Percentiles rank a stretch among this genome's conserved stretches.
Evolutionary conservation across 1,284 basidiomycete species (phyloP).

Genomic region (Amylostereum areolatum): DNA sequence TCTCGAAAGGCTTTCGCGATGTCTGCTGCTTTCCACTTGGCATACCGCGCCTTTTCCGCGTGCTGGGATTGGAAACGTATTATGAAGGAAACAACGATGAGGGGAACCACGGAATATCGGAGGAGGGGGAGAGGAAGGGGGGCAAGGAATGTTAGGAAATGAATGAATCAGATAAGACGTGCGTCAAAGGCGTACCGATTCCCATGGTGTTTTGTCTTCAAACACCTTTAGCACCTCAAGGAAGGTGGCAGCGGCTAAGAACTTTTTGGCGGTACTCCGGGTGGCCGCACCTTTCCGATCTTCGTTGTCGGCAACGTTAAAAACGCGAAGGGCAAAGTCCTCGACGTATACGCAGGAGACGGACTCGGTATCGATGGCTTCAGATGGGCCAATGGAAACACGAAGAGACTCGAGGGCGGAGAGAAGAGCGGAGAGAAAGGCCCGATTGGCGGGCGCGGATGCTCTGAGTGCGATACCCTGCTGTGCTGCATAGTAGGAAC

Average conservation of each 20-base stretch:
- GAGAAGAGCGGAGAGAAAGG: conserved; percentile 72
- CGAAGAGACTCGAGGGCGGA: conserved; percentile 82
- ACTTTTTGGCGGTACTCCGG: conserved; percentile 83
- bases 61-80: conserved; percentile 39
- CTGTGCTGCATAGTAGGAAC: conserved; percentile 88
- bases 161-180: conserved; percentile 21
- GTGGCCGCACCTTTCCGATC: conserved; percentile 75
- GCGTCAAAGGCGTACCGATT: conserved; percentile 9
- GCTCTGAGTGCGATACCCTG: conserved; percentile 71
- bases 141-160: conserved; percentile 4
- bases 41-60: conserved; percentile 77
- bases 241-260: conserved; percentile 84
- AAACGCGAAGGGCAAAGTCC: conserved; percentile 90
- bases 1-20: conserved; percentile 88
- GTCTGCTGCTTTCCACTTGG: conserved; percentile 91
- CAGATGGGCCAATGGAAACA: conserved; percentile 63
- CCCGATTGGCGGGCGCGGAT: conserved; percentile 55
- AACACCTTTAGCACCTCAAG: conserved; percentile 80
- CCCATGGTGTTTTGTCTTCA: conserved; percentile 27
- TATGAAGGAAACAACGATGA: too few species aligned
- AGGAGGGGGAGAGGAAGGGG: conserved; percentile 1
- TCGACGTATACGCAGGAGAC: conserved; percentile 87
- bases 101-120: too few species aligned
- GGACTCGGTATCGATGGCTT: conserved; percentile 79
- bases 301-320: conserved; percentile 85